Conservation (phyloP, 345 rosid species). For the Citrus hindsii region DNA sequence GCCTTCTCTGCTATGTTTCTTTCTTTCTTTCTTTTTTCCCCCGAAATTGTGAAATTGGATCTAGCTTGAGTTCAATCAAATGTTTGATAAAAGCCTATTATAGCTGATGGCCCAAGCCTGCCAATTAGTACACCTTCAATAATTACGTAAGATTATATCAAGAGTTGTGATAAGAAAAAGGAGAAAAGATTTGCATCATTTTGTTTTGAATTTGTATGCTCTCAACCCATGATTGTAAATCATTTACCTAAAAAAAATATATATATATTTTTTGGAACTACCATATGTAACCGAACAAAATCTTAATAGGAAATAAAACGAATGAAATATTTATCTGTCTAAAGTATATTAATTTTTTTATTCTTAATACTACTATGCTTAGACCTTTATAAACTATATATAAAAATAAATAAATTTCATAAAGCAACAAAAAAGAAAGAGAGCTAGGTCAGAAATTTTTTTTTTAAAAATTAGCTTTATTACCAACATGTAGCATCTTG, state of each 20-base stretch:
- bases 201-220: conserved; percentile 4
- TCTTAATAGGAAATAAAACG: neutral
- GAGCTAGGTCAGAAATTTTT: too few species aligned
- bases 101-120: neutral
- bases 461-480: too few species aligned
- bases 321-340: neutral
- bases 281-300: neutral
- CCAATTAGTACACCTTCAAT: neutral
- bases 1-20: too few species aligned
- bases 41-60: too few species aligned
- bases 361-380: neutral
- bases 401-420: too few species aligned
- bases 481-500: neutral
- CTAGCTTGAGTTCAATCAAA: too few species aligned
- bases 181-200: neutral
- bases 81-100: too few species aligned
- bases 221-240: neutral
- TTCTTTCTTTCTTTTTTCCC: too few species aligned
- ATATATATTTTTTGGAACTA: too few species aligned
- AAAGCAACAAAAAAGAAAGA: too few species aligned
- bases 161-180: neutral
- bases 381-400: too few species aligned
- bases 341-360: neutral
- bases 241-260: neutral
- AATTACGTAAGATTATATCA: neutral